phyloP scores from a whole-genome alignment of 2,329 filamentous ascomycete genomes.

The Raffaelea deltoideospora region DNA sequence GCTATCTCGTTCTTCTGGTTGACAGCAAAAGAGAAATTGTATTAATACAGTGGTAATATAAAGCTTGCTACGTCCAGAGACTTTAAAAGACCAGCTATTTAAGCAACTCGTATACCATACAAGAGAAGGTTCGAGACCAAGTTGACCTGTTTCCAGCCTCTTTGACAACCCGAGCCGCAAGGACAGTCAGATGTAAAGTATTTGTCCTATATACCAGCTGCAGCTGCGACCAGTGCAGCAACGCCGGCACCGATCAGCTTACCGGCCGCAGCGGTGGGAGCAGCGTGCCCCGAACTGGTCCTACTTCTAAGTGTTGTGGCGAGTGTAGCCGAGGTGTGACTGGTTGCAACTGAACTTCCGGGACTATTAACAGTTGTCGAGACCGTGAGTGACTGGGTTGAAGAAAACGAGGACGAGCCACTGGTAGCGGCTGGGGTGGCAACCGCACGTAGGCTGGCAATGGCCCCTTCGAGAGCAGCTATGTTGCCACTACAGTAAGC shows the following conservation, averaged over 20 bases:
- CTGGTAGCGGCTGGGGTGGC: background rate
- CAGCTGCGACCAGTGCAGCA: background rate
- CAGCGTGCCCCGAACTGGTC: slow-evolving; percentile 4
- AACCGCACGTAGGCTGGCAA: slow-evolving; percentile 12
- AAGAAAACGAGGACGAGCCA: slow-evolving; percentile 3
- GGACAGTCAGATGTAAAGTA: too few relatives aligned
- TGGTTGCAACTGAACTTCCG: slow-evolving; percentile 13
- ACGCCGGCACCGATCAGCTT: background rate
- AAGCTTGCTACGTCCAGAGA: too few relatives aligned
- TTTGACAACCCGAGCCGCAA: too few relatives aligned
- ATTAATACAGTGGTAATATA: too few relatives aligned
- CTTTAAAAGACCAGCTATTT: too few relatives aligned
- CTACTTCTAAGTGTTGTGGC: slow-evolving; percentile 1
- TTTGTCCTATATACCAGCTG: too few relatives aligned
- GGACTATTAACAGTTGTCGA: slow-evolving; percentile 12
- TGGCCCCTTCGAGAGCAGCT: slow-evolving; percentile 7
- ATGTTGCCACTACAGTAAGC: slow-evolving; percentile 3
- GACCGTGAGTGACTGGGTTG: slow-evolving; percentile 8
- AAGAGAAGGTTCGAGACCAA: too few relatives aligned
- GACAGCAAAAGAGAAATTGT: too few relatives aligned
- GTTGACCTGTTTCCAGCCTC: too few relatives aligned
- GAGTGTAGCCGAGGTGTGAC: slow-evolving; percentile 9
- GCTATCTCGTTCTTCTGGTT: too few relatives aligned
- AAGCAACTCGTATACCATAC: too few relatives aligned
- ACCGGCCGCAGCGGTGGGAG: background rate